Evolutionary conservation across 2,329 filamentous ascomycete species (phyloP), one percentile per base, ranked within the genome.

Genomic region (Colletotrichum aenigma): DNA sequence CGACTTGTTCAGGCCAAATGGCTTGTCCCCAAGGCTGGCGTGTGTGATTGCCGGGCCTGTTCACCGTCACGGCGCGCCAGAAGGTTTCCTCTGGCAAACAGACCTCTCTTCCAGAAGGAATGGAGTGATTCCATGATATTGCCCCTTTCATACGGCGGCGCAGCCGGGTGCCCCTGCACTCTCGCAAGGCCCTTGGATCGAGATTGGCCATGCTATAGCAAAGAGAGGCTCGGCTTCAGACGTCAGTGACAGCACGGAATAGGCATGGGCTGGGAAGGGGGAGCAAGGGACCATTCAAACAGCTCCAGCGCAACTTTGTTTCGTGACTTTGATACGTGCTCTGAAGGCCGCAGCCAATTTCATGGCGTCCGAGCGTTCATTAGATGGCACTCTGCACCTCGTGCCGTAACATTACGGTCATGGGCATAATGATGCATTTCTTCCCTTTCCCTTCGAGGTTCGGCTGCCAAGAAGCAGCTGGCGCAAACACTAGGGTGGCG

Each of bases 281-380:
- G 55, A 48, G 66, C 66, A 48, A 58, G 61, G 60, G 74, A 64
- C 48, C 71, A 66, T 66, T 75, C 74, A 76, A 76, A 75, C 74
- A 68, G 74, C 71, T 66, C 71, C 71, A 76, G 70, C 71, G 71
- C 61, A 76, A 75, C 74, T 66, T 65, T 76, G 66, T 76, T 76
- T 76, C 61, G 71, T 24, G 52, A 68, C 65, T 52, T 55, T 69
- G 70, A 76, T 68, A 65, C 74, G 74, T 65, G 70, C 64, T 73
- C 7, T 43, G 58, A 30, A 60, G 65, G 74, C 56, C 24, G 60
- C 66, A 71, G 52, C 38, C 52, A 75, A 75, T 76, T 75, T 75
- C 48, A 34, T 32, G 21, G 71, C 26, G 74, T 75, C 74, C 66
- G 66, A 76, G 74, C 74, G 74, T 71, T 76, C 60, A 75, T 75